Evolutionary conservation across 2,329 filamentous ascomycete species (phyloP).

Genomic region (Emergomyces orientalis): DNA sequence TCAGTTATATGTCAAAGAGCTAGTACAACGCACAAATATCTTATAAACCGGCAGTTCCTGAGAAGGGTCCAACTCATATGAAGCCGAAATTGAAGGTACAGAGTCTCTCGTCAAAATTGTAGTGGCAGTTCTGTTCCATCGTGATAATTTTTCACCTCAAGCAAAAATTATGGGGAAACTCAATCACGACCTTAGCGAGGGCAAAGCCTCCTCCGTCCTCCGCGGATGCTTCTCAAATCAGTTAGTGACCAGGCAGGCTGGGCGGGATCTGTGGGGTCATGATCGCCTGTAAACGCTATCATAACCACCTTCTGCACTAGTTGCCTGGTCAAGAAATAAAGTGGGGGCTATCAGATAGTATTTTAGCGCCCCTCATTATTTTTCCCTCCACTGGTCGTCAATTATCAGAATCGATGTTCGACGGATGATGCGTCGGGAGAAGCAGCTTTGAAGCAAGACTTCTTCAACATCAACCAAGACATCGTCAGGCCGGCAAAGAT

Average conservation of each 20-base stretch:
- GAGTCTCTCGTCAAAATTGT: not conserved
- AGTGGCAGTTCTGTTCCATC: not conserved
- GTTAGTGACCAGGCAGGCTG: too few relatives aligned
- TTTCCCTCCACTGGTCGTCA: too few relatives aligned
- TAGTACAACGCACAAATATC: too few relatives aligned
- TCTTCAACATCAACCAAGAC: not conserved
- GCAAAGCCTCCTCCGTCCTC: too few relatives aligned
- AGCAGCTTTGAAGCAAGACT: too few relatives aligned
- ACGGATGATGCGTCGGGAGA: not conserved
- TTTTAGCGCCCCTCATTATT: not conserved
- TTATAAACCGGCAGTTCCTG: too few relatives aligned
- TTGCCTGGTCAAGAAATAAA: too few relatives aligned
- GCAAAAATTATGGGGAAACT: too few relatives aligned
- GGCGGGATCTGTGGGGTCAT: not conserved
- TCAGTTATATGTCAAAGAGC: too few relatives aligned
- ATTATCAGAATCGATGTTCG: not conserved
- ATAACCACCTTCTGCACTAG: too few relatives aligned
- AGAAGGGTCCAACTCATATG: not conserved
- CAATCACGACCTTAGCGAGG: too few relatives aligned
- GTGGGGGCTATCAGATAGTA: not conserved
- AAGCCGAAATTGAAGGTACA: not conserved
- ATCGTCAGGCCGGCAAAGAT: not conserved
- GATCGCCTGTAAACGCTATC: not conserved
- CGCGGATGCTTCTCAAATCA: too few relatives aligned
- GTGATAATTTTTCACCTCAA: not conserved